These are phyloP conservation scores for Pseudopyricularia javanii DNA, from an alignment of 2,329 filamentous ascomycete species.

Conservation along the genomic window DNA sequence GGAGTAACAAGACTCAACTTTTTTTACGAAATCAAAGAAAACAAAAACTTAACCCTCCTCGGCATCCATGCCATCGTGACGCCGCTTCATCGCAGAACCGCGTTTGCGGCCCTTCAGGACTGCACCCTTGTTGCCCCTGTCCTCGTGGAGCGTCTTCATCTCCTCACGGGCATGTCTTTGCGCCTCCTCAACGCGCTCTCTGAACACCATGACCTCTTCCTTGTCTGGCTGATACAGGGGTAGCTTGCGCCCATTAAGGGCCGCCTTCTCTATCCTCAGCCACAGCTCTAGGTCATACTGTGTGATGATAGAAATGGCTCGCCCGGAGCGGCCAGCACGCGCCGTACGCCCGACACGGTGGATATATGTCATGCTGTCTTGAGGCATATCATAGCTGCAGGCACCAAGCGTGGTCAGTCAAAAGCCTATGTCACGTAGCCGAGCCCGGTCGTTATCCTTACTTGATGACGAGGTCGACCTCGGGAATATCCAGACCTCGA, in stretches of 20 bases:
- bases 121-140: slow-evolving; percentile 43
- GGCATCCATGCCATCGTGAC: slow-evolving; percentile 55
- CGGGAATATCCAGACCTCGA: slow-evolving; percentile 82
- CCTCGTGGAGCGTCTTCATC: slow-evolving; percentile 70
- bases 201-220: slow-evolving; percentile 78
- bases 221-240: slow-evolving; percentile 57
- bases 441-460: not conserved
- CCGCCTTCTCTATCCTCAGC: slow-evolving; percentile 67
- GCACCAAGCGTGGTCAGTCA: slow-evolving; percentile 4
- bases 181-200: slow-evolving; percentile 66
- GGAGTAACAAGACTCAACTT: not conserved
- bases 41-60: slow-evolving; percentile 50
- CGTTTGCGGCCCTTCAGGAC: slow-evolving; percentile 33
- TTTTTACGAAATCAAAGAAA: not conserved
- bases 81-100: slow-evolving; percentile 18
- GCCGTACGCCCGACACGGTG: slow-evolving; percentile 83
- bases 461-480: slow-evolving; percentile 45
- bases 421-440: not conserved
- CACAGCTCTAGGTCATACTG: slow-evolving; percentile 81
- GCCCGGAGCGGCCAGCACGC: slow-evolving; percentile 71
- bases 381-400: slow-evolving; percentile 72
- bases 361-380: slow-evolving; percentile 81
- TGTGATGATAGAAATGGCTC: slow-evolving; percentile 70
- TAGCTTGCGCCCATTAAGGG: slow-evolving; percentile 58
- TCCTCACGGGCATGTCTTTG: slow-evolving; percentile 67